Percentiles rank a stretch among this genome's conserved stretches.
Evolutionary conservation across 2,329 filamentous ascomycete species (phyloP).

Genomic region (Epichloe festucae): DNA sequence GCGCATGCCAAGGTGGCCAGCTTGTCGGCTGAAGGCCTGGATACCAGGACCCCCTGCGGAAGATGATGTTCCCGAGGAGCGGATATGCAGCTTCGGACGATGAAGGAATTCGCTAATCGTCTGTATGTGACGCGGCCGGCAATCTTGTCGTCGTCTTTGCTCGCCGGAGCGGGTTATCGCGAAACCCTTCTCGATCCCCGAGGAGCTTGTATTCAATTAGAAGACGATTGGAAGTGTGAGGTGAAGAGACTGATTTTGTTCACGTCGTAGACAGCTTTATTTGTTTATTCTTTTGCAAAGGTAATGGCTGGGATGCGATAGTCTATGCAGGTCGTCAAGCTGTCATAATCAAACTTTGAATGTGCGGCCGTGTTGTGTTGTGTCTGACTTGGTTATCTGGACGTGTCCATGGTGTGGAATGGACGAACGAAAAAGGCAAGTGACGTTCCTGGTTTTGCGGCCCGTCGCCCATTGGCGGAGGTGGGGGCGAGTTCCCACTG

Average conservation of each 20-base stretch:
- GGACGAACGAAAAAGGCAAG: neutral
- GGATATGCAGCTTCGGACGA: too few relatives aligned
- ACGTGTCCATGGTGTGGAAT: neutral
- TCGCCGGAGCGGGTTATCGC: too few relatives aligned
- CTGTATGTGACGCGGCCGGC: neutral
- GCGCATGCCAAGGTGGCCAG: constrained; percentile 5
- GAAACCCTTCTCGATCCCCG: too few relatives aligned
- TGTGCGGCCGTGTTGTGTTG: neutral
- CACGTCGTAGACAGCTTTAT: neutral
- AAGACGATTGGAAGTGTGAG: too few relatives aligned
- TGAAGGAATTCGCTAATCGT: too few relatives aligned
- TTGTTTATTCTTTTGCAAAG: neutral
- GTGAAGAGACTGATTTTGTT: too few relatives aligned
- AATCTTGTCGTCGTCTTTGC: too few relatives aligned
- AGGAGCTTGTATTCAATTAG: too few relatives aligned
- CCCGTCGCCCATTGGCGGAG: neutral
- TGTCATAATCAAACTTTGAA: neutral
- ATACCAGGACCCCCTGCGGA: neutral
- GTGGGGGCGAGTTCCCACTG: neutral
- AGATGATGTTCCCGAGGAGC: neutral
- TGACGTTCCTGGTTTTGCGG: neutral
- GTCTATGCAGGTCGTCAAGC: neutral
- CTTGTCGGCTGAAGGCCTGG: neutral
- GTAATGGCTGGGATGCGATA: neutral
- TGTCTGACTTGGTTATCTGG: neutral